Percentiles rank a stretch among this genome's conserved stretches.
phyloP scores from a whole-genome alignment of 1,139 yeast species.

The Lodderomyces oxycetoniae region DNA sequence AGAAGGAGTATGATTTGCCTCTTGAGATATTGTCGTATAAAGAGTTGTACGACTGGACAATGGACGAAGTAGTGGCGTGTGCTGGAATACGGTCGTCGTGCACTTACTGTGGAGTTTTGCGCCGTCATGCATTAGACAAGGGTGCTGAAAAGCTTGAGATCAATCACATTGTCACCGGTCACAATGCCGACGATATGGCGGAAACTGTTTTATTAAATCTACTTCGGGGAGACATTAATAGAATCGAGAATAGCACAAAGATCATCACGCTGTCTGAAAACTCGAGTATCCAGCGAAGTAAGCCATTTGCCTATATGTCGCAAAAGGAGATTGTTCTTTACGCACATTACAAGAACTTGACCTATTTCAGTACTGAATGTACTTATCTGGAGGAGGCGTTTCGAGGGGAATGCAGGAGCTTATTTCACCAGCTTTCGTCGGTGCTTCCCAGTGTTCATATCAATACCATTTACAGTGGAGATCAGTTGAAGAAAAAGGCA shows the following conservation, averaged over 20 bases:
- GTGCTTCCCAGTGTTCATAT: constrained; percentile 90
- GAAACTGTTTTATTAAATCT: constrained; percentile 96
- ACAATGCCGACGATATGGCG: constrained; percentile 99
- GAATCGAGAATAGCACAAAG: constrained; percentile 85
- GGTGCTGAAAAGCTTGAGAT: constrained; percentile 91
- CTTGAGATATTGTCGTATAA: constrained; percentile 85
- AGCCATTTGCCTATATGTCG: constrained; percentile 93
- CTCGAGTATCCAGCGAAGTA: constrained; percentile 81
- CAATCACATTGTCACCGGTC: constrained; percentile 93
- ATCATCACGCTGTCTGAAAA: constrained; percentile 79
- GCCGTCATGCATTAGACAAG: constrained; percentile 94
- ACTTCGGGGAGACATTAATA: constrained; percentile 90
- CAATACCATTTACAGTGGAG: constrained; percentile 94
- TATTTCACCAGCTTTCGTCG: constrained; percentile 84
- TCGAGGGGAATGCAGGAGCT: constrained; percentile 92
- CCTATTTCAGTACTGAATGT: constrained; percentile 96
- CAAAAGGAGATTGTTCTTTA: constrained; percentile 96
- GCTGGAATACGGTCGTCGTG: constrained; percentile 94
- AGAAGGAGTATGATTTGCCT: constrained; percentile 82
- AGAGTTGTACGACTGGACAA: constrained; percentile 91
- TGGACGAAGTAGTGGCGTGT: constrained; percentile 96
- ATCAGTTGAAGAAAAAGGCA: constrained; percentile 58
- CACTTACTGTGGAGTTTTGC: constrained; percentile 95
- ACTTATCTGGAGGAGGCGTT: constrained; percentile 98
- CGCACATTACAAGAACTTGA: constrained; percentile 93